phyloP scores from a whole-genome alignment of 768 basidiomycete species.

The Trichaptum fuscoviolaceum region DNA sequence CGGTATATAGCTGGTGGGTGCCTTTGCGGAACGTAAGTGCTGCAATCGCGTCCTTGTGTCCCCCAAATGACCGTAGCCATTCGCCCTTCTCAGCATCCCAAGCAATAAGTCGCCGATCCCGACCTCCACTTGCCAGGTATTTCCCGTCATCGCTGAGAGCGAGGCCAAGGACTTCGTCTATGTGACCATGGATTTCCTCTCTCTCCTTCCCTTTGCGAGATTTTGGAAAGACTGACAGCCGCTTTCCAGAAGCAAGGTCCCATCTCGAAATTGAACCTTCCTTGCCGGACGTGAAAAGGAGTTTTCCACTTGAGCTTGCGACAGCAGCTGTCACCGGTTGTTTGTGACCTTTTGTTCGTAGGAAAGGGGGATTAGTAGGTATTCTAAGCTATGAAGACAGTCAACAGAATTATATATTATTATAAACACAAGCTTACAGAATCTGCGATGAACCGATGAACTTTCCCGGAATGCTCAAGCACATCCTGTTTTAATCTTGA shows the following conservation, averaged over 20 bases:
- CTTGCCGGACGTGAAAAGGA: slow-evolving; percentile 87
- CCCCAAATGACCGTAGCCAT: slow-evolving; percentile 81
- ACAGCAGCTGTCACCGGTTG: slow-evolving; percentile 79
- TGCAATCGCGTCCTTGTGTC: slow-evolving; percentile 66
- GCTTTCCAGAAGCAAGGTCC: slow-evolving; percentile 64
- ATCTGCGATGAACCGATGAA: slow-evolving; percentile 77
- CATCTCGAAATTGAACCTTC: slow-evolving; percentile 88
- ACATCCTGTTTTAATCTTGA: slow-evolving; percentile 90
- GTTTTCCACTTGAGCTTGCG: slow-evolving; percentile 63
- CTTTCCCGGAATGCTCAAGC: slow-evolving; percentile 80
- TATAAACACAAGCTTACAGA: slow-evolving; percentile 38
- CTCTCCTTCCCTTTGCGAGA: slow-evolving; percentile 38
- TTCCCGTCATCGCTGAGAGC: slow-evolving; percentile 84
- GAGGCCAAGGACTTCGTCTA: slow-evolving; percentile 77
- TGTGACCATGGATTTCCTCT: slow-evolving; percentile 62
- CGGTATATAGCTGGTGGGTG: slow-evolving; percentile 68
- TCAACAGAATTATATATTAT: slow-evolving; percentile 13
- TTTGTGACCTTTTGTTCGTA: slow-evolving; percentile 70
- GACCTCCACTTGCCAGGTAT: slow-evolving; percentile 81
- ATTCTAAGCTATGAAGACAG: slow-evolving; percentile 10
- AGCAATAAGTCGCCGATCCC: slow-evolving; percentile 74
- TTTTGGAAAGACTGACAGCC: slow-evolving; percentile 56
- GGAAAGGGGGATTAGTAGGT: slow-evolving; percentile 30
- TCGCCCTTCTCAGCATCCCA: slow-evolving; percentile 76
- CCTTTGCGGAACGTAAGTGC: slow-evolving; percentile 72